These are phyloP conservation scores for Cornus suecica DNA, from an alignment of 148 eudicot genomes.

Conservation along the genomic window DNA sequence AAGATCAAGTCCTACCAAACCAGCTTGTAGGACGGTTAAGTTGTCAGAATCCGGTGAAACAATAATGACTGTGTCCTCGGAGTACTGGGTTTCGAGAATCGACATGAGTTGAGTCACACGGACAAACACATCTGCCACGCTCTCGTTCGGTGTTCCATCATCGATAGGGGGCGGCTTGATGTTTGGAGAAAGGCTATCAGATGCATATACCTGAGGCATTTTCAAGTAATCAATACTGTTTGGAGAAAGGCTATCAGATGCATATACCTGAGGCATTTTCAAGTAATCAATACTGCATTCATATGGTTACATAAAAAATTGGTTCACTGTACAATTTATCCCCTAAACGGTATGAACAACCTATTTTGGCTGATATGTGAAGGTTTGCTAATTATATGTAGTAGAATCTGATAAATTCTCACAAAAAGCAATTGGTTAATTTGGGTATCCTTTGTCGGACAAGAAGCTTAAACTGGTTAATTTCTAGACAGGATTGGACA, in stretches of 20 bases:
- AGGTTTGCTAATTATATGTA: no score
- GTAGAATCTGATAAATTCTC: no score
- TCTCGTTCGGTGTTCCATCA: constrained; percentile 98
- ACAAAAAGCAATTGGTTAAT: no score
- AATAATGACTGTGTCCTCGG: constrained; percentile 80
- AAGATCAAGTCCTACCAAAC: constrained; percentile 85
- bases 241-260: constrained; percentile 67
- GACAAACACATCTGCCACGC: constrained; percentile 92
- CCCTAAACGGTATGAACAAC: no score
- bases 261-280: constrained; percentile 63
- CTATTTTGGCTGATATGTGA: no score
- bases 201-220: constrained; percentile 69
- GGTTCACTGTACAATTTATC: not conserved
- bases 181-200: constrained; percentile 66
- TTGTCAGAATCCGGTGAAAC: constrained; percentile 98
- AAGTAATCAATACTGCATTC: constrained; percentile 6
- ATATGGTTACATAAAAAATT: not conserved
- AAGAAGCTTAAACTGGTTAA: no score
- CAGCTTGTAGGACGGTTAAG: constrained; percentile 81
- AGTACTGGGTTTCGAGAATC: constrained; percentile 91
- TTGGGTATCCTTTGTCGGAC: no score
- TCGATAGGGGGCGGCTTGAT: constrained; percentile 82
- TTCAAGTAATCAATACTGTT: constrained; percentile 14
- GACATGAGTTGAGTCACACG: constrained; percentile 99
- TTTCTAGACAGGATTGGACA: no score